Evolutionary conservation across 2,329 filamentous ascomycete genomes (phyloP).

Genomic region (Alternaria arborescens): DNA sequence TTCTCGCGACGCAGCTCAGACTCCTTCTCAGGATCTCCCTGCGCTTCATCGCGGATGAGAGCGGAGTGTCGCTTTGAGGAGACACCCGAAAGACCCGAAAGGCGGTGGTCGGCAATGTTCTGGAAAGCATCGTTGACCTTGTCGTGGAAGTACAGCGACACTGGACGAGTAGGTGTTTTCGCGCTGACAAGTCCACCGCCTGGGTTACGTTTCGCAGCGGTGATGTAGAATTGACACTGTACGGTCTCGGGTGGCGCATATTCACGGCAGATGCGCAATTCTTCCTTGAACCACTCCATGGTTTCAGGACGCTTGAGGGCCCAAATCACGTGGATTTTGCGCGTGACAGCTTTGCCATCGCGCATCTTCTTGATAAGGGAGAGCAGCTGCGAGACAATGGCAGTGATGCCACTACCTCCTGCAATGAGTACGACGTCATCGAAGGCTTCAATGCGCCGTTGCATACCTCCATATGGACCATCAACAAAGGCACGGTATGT

Average conservation of each 20-base stretch:
- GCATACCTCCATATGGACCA: conserved; percentile 94
- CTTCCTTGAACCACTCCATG: conserved; percentile 98
- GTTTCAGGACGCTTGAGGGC: conserved; percentile 88
- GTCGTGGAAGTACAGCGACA: conserved; percentile 82
- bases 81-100: conserved; percentile 54
- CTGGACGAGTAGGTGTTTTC: conserved; percentile 62
- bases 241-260: conserved; percentile 87
- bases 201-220: conserved; percentile 70
- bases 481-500: conserved; percentile 93
- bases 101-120: conserved; percentile 78
- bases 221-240: conserved; percentile 94
- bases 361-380: conserved; percentile 97
- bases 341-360: conserved; percentile 91
- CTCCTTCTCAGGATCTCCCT: conserved; percentile 80
- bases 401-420: conserved; percentile 93
- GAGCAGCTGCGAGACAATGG: conserved; percentile 87
- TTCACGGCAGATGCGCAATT: conserved; percentile 89
- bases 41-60: conserved; percentile 81
- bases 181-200: conserved; percentile 62
- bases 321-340: conserved; percentile 93
- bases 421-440: conserved; percentile 93
- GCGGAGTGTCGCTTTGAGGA: conserved; percentile 74
- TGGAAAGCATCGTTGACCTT: conserved; percentile 88
- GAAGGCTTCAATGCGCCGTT: conserved; percentile 86
- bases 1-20: conserved; percentile 81